Percentiles rank a stretch among this genome's conserved stretches.
Evolutionary conservation across 768 basidiomycete species (phyloP).

Genomic region (Russula foetens): DNA sequence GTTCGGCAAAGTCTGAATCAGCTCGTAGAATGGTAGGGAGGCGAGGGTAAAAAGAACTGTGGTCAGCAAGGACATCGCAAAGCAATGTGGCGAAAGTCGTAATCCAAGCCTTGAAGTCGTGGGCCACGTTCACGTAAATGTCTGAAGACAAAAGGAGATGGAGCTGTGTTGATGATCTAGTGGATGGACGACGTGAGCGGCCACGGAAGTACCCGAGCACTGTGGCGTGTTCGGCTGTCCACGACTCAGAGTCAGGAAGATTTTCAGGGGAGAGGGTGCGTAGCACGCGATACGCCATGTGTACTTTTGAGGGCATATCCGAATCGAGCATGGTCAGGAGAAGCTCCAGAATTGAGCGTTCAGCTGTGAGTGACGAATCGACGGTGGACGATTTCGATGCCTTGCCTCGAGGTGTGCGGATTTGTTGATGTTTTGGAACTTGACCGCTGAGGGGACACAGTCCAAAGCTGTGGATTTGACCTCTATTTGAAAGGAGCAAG

Average conservation of each 20-base stretch:
- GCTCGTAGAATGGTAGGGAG: slow-evolving; percentile 49
- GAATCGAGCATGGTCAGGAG: slow-evolving; percentile 17
- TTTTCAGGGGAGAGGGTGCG: slow-evolving; percentile 13
- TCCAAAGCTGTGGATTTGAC: slow-evolving; percentile 53
- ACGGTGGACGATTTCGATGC: slow-evolving; percentile 27
- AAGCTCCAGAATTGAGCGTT: slow-evolving; percentile 17
- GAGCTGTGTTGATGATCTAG: slow-evolving; percentile 31
- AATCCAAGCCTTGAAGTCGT: slow-evolving; percentile 58
- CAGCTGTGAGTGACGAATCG: slow-evolving; percentile 16
- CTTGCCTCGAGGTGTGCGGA: slow-evolving; percentile 1
- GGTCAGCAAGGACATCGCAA: slow-evolving; percentile 45
- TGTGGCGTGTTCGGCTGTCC: slow-evolving; percentile 13
- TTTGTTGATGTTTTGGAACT: slow-evolving; percentile 34
- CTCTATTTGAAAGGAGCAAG: slow-evolving; percentile 50
- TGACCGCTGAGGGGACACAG: slow-evolving; percentile 39
- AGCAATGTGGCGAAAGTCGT: slow-evolving; percentile 47
- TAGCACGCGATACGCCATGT: slow-evolving; percentile 16
- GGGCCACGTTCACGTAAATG: slow-evolving; percentile 32
- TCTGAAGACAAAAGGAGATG: slow-evolving; percentile 30
- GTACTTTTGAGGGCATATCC: slow-evolving; percentile 16
- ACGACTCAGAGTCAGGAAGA: slow-evolving; percentile 5
- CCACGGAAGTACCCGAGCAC: slow-evolving; percentile 25
- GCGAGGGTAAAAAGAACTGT: slow-evolving; percentile 60
- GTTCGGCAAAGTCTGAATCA: slow-evolving; percentile 51
- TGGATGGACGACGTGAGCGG: slow-evolving; percentile 17